Percentiles rank a stretch among this genome's conserved stretches.
Evolutionary conservation across 2,329 filamentous ascomycete species (phyloP).

Genomic region (Amauroascus verrucosus): DNA sequence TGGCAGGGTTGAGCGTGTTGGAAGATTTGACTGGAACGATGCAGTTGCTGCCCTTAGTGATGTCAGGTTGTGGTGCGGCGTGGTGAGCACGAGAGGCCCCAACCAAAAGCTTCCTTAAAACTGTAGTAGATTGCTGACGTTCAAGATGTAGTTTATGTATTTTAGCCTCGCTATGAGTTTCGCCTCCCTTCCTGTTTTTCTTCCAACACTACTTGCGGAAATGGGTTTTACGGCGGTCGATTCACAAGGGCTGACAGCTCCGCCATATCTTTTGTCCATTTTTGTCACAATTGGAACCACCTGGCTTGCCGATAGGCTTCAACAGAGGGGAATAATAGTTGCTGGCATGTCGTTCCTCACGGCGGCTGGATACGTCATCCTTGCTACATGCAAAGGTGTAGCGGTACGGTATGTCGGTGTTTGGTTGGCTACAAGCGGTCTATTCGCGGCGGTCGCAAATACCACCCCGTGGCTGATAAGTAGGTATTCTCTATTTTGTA

Average conservation of each 20-base stretch:
- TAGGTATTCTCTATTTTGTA: constrained; percentile 20
- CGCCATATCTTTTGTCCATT: constrained; percentile 60
- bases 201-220: constrained; percentile 51
- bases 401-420: constrained; percentile 44
- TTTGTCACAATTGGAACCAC: constrained; percentile 51
- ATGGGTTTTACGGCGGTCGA: constrained; percentile 60
- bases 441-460: constrained; percentile 60
- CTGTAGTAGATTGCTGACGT: not conserved
- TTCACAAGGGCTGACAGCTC: constrained; percentile 62
- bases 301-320: constrained; percentile 54
- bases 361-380: constrained; percentile 52
- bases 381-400: constrained; percentile 44
- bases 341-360: constrained; percentile 47
- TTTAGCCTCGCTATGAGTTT: constrained; percentile 56
- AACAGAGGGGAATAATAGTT: constrained; percentile 55
- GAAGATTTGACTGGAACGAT: constrained; percentile 39
- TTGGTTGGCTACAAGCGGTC: constrained; percentile 48
- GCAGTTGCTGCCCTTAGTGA: constrained; percentile 38
- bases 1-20: constrained; percentile 37
- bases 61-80: constrained; percentile 40
- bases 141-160: constrained; percentile 40
- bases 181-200: constrained; percentile 54
- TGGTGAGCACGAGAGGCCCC: constrained; percentile 25
- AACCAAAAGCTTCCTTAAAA: not conserved
- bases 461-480: constrained; percentile 59